Base-by-base conservation (phyloP, 257 asterid genomes). In the Paraleonurus japonicus region DNA sequence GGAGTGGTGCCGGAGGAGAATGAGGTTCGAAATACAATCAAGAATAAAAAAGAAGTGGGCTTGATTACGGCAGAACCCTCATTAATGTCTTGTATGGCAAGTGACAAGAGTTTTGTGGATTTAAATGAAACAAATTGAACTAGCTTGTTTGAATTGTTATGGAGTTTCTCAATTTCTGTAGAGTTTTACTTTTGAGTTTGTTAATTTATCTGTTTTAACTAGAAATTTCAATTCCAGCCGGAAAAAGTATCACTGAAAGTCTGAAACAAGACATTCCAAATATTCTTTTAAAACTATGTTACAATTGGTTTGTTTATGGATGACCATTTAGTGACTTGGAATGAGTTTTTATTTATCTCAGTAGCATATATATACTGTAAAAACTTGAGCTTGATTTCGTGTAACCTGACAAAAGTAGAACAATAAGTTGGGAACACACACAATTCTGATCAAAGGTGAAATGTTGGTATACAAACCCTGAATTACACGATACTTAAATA, bases 1-100 rank as follows among this genome's bases (percentile, higher is more conserved):
- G 86, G 88, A 8, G 60, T 64, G 1, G 91, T 65, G 68, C 98
- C 96, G 13, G 86, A 81, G 48, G 95, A 90, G 85, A 61, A 12
- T 8, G 79, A 73, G 69, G 81, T 85, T n/a, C 83, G 85, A 75
- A 90, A 86, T 43, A 83, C 65, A 20, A 22, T 89, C 61, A 86
- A 75, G 84, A 48, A 7, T 20, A 78, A 63, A 70, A n/a, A n/a
- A n/a, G n/a, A n/a, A 76, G 78, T 26, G 85, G 85, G 41, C 16
- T 9, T 20, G 78, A 67, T 69, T 60, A 57, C 71, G 51, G 53
- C 7, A 58, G 71, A 0, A 43, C 16, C 2, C 0, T 82, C 6
- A 60, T 79, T 66, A 75, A 73, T 61, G 66, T 62, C 66, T 41
- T 84, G 69, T 92, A 80, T 74, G 90, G 80, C 66, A 86, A 84